Evolutionary conservation across 1,284 basidiomycete genomes (phyloP).

Genomic region (Coriolopsis trogii): DNA sequence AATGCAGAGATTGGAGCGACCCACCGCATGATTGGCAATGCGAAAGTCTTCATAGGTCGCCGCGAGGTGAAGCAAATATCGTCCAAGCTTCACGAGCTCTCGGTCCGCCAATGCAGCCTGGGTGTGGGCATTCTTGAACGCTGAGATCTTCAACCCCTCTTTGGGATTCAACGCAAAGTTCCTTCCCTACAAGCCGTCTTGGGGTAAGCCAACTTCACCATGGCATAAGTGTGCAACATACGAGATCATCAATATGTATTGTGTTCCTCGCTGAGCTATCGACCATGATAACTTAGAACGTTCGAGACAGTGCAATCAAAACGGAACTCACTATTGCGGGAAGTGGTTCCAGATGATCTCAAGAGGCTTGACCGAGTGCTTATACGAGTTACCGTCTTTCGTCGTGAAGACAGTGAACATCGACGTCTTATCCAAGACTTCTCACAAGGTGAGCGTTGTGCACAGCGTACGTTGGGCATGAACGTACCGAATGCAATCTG

Average conservation of each 20-base stretch:
- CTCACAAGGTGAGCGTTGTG: neutral
- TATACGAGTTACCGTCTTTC: constrained; percentile 73
- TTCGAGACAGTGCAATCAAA: neutral
- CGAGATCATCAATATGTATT: constrained; percentile 87
- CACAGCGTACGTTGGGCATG: neutral
- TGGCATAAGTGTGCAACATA: constrained; percentile 34
- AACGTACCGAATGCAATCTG: constrained; percentile 62
- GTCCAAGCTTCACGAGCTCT: constrained; percentile 65
- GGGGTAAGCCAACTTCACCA: neutral
- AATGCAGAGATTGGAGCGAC: constrained; percentile 15
- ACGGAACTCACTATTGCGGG: constrained; percentile 69
- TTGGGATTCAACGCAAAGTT: constrained; percentile 89
- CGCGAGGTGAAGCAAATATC: constrained; percentile 68
- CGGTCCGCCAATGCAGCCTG: constrained; percentile 61
- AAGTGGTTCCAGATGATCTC: constrained; percentile 89
- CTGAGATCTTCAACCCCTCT: constrained; percentile 82
- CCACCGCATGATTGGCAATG: constrained; percentile 62
- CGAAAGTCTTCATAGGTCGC: constrained; percentile 52
- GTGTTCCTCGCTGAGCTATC: constrained; percentile 74
- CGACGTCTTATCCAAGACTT: constrained; percentile 81
- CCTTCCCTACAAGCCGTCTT: constrained; percentile 51
- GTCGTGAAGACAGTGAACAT: constrained; percentile 90
- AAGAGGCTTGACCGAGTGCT: constrained; percentile 82
- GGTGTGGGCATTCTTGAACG: constrained; percentile 80
- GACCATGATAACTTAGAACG: neutral